Base-by-base conservation (phyloP, 2,329 filamentous ascomycete species). In the Lasiodiplodia gonubiensis region DNA sequence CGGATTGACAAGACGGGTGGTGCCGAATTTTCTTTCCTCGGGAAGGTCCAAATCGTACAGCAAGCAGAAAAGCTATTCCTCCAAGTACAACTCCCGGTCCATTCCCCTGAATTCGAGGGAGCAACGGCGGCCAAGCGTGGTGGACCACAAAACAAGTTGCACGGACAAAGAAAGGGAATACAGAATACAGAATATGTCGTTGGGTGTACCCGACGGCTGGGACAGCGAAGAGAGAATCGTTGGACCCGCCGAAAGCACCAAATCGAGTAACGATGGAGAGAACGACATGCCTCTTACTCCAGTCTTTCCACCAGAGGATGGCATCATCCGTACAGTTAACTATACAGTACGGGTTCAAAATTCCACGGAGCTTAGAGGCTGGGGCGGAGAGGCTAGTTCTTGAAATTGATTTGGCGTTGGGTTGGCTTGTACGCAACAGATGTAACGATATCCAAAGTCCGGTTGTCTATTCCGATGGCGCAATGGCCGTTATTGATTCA, bases 1-100 rank as follows among this genome's bases (percentile, higher is more conserved):
- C 6, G 84, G 84, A 2, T 78, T 84, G 16, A 70, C 85, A 37
- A 75, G 77, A 3, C 71, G 72, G 46, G 59, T 78, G 10, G 71
- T 75, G 66, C 77, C 77, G 7, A 69, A 63, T 5, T 75, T 76
- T 25, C 78, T 78, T 67, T 71, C 73, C 3, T 70, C 72, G 1
- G 67, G 70, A 12, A 68, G 61, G 66, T 69, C 54, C 27, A 46
- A 33, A 16, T 63, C 59, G 11, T 63, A 51, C 59, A 63, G 59
- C 59, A 63, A 39, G 33, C 27, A 48, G 14, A 60, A 46, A 16
- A 46, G 48, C 8, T 49, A 49, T 42, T 49, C 37, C 21, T 46
- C 57, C 23, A 49, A 23, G 21, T 37, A 23, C 21, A 51, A 49
- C 46, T 51, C 42, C 14, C 59, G 59, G 10, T 63, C 59, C 27